Percentiles rank a stretch among this genome's conserved stretches.
Evolutionary conservation across 306 rosid genomes (phyloP).

Genomic region (Quercus cerris): DNA sequence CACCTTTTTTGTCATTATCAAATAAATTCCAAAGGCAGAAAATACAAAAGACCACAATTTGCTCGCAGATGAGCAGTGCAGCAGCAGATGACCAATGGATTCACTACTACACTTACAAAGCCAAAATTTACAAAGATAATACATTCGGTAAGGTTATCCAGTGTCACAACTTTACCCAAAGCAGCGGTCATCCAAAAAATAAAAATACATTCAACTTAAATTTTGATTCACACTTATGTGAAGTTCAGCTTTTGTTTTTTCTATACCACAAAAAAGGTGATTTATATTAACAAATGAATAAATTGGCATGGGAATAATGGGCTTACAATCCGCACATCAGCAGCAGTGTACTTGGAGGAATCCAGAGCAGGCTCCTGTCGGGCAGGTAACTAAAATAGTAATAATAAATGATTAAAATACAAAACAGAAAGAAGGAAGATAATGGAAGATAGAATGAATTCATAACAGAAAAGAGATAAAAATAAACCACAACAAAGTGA

Average conservation of each 20-base stretch:
- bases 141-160: too few species aligned
- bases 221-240: not conserved
- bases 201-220: not conserved
- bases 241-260: not conserved
- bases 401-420: slow-evolving; percentile 6
- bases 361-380: slow-evolving; percentile 88
- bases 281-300: not conserved
- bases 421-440: not conserved
- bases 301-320: slow-evolving; percentile 12
- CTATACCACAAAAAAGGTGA: not conserved
- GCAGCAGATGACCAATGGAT: too few species aligned
- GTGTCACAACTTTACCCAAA: too few species aligned
- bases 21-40: too few species aligned
- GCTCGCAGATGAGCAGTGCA: too few species aligned
- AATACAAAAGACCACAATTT: too few species aligned
- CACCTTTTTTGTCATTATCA: too few species aligned
- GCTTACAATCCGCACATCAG: slow-evolving; percentile 98
- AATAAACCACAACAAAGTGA: not conserved
- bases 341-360: slow-evolving; percentile 90
- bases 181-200: not conserved
- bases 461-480: not conserved
- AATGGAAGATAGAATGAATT: not conserved
- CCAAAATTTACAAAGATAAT: too few species aligned
- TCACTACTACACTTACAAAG: too few species aligned
- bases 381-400: slow-evolving; percentile 65